Percentiles rank a stretch among this genome's conserved stretches.
Evolutionary conservation across 2,329 filamentous ascomycete species (phyloP).

Genomic region (Epichloe bromicola): DNA sequence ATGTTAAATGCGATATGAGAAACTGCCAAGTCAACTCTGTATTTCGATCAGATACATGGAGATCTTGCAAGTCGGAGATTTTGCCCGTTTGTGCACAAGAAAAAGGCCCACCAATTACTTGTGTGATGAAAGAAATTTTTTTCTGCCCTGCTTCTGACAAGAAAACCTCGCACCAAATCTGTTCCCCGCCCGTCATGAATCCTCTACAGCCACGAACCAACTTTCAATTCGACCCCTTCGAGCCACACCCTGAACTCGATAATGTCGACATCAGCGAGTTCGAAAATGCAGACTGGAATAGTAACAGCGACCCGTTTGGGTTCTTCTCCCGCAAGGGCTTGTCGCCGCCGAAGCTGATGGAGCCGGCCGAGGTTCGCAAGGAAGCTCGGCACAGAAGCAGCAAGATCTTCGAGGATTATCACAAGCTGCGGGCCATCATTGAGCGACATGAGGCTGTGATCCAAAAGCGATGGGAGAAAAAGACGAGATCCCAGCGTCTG

Average conservation of each 20-base stretch:
- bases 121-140: too few species aligned
- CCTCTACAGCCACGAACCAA: slow-evolving; percentile 1
- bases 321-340: slow-evolving; percentile 1
- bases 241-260: not conserved
- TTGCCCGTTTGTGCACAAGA: too few species aligned
- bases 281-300: not conserved
- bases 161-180: too few species aligned
- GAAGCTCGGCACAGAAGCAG: slow-evolving; percentile 5
- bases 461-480: slow-evolving; percentile 42
- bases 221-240: slow-evolving; percentile 5
- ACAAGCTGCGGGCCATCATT: slow-evolving; percentile 27
- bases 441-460: slow-evolving; percentile 37
- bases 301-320: slow-evolving; percentile 1
- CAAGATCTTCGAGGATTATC: slow-evolving; percentile 23
- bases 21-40: too few species aligned
- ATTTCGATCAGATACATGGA: too few species aligned
- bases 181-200: not conserved
- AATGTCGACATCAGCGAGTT: not conserved
- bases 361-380: slow-evolving; percentile 5
- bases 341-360: not conserved
- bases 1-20: too few species aligned
- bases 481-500: slow-evolving; percentile 30
- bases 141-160: too few species aligned
- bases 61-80: too few species aligned
- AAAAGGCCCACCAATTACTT: too few species aligned